phyloP scores from a whole-genome alignment of 2,329 filamentous ascomycete genomes.

The Pseudogymnoascus sp. region DNA sequence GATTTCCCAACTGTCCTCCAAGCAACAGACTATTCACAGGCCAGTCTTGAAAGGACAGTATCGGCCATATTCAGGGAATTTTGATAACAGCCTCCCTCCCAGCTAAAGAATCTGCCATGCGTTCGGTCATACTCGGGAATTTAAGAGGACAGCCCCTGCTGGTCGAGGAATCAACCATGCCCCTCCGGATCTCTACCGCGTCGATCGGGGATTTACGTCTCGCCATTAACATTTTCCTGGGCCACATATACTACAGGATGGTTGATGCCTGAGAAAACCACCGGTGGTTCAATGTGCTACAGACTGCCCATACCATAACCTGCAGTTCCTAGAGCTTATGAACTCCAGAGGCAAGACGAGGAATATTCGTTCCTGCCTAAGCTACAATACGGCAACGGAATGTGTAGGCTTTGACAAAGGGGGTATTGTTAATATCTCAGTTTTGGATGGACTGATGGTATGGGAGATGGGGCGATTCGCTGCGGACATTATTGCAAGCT shows the following conservation, averaged over 20 bases:
- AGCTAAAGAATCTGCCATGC: neutral
- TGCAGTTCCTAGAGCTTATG: neutral
- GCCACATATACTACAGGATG: neutral
- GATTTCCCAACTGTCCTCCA: slow-evolving; percentile 47
- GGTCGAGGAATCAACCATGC: neutral
- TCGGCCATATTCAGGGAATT: slow-evolving; percentile 43
- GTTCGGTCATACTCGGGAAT: neutral
- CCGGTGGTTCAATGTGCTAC: neutral
- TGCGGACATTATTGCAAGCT: neutral
- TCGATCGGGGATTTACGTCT: neutral
- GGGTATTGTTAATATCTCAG: neutral
- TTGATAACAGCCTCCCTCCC: neutral
- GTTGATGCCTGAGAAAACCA: neutral
- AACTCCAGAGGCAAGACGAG: neutral
- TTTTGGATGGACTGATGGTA: neutral
- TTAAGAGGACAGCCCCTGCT: neutral
- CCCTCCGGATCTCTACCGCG: neutral
- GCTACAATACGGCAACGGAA: neutral
- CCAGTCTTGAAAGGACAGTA: slow-evolving; percentile 44
- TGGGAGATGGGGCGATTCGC: neutral
- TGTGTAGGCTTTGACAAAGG: neutral
- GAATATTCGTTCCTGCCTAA: neutral
- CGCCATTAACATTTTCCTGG: neutral
- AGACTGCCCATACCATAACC: neutral
- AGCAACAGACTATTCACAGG: slow-evolving; percentile 40